These are phyloP conservation scores for Aethionema arabicum DNA, from an alignment of 345 rosid species.

Conservation along the genomic window DNA sequence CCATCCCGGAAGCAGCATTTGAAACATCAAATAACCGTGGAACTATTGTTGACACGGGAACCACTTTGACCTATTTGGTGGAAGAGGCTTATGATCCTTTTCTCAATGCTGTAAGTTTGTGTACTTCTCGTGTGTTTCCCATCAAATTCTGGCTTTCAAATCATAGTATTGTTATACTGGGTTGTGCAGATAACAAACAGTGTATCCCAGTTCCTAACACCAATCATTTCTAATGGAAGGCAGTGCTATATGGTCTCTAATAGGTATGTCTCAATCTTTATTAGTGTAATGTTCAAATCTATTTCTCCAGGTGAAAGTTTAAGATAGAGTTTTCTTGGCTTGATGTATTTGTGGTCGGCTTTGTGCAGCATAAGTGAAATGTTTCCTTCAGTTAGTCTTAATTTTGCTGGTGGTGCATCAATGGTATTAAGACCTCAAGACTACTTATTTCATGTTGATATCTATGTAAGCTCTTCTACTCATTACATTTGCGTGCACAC, in stretches of 20 bases:
- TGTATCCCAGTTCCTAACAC: conserved; percentile 64
- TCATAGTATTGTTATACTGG: neutral
- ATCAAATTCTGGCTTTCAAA: conserved; percentile 10
- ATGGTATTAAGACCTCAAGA: conserved; percentile 82
- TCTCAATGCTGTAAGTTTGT: conserved; percentile 71
- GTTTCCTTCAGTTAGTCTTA: conserved; percentile 80
- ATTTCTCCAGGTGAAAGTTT: conserved; percentile 5
- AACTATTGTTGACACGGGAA: conserved; percentile 95
- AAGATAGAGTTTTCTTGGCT: neutral
- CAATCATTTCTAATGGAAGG: conserved; percentile 64
- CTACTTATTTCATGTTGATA: conserved; percentile 71
- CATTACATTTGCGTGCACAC: neutral
- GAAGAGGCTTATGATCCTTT: conserved; percentile 83
- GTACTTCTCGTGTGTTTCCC: conserved; percentile 18
- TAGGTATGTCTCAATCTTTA: conserved; percentile 47
- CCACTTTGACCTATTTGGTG: conserved; percentile 93
- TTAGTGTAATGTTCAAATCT: conserved; percentile 21
- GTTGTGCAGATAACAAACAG: conserved; percentile 54
- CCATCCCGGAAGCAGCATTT: conserved; percentile 66
- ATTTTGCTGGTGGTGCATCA: conserved; percentile 84
- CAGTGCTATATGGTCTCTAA: conserved; percentile 76
- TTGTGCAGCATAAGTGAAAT: conserved; percentile 56
- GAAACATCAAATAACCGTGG: conserved; percentile 68
- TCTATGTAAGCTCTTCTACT: conserved; percentile 52
- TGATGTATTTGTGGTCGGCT: conserved; percentile 11